A percentile compares a stretch with the other conserved stretches of the same genome.
Evolutionary conservation across 495 filamentous ascomycete genomes (phyloP).

Genomic region (Aspergillus saccharolyticus): DNA sequence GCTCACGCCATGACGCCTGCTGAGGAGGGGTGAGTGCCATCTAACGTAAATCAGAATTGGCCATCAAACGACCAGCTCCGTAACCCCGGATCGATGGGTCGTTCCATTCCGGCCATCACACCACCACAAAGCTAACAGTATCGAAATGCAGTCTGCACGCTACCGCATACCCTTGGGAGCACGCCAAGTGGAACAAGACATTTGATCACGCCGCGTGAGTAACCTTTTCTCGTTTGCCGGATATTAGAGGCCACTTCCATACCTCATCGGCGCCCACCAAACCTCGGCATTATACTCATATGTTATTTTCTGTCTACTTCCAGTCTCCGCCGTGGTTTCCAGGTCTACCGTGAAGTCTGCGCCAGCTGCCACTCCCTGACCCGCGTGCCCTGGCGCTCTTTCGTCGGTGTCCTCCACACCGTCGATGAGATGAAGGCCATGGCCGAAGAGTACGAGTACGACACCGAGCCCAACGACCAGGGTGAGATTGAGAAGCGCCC

Average conservation of each 20-base stretch:
- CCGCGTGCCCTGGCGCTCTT: constrained; percentile 86
- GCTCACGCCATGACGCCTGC: constrained; percentile 83
- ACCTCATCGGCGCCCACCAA: neutral
- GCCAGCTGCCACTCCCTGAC: constrained; percentile 93
- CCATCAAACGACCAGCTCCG: constrained; percentile 19
- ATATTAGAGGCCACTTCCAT: neutral
- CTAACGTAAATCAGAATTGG: constrained; percentile 11
- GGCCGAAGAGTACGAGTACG: constrained; percentile 98
- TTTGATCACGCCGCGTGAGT: constrained; percentile 95
- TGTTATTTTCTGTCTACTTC: constrained; percentile 5
- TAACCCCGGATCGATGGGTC: constrained; percentile 26
- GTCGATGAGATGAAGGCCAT: constrained; percentile 96
- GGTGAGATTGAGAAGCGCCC: constrained; percentile 97
- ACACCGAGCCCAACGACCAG: constrained; percentile 95
- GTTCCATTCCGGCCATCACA: constrained; percentile 4
- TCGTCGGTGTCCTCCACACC: constrained; percentile 89
- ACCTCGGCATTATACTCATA: constrained; percentile 28
- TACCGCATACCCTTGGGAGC: constrained; percentile 92
- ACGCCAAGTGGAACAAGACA: constrained; percentile 82
- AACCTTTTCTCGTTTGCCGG: neutral
- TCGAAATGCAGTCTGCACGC: constrained; percentile 69
- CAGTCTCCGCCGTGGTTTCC: constrained; percentile 98
- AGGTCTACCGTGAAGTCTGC: constrained; percentile 99
- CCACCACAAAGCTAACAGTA: constrained; percentile 12
- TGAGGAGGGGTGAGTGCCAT: constrained; percentile 88